Conservation (phyloP, 805 yeast genomes). For the Wickerhamiella spandovensis region DNA sequence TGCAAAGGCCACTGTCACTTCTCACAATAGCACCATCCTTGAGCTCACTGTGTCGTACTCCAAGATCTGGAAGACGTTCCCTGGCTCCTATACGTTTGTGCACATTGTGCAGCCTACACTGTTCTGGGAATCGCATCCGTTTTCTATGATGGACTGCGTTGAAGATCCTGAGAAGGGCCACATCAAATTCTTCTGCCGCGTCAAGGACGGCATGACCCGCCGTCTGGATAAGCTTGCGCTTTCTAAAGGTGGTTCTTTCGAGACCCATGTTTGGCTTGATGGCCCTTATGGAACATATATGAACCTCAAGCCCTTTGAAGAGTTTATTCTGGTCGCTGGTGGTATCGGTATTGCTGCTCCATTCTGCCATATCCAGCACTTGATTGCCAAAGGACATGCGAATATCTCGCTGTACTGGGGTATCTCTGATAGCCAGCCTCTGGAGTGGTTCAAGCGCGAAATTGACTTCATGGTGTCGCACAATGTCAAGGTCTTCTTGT, state of each 20-base stretch:
- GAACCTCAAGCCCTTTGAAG: conserved; percentile 28
- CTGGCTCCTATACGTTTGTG: conserved; percentile 46
- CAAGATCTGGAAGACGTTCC: conserved; percentile 32
- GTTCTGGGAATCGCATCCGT: conserved; percentile 63
- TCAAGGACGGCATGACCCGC: conserved; percentile 43
- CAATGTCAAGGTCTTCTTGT: conserved; percentile 6
- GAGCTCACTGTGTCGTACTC: conserved; percentile 28
- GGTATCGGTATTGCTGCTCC: conserved; percentile 52
- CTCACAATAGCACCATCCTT: conserved; percentile 7
- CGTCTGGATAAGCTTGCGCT: conserved; percentile 26
- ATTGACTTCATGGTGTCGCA: conserved; percentile 21
- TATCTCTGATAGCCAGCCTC: conserved; percentile 37
- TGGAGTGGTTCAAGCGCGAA: conserved; percentile 37
- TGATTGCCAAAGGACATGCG: conserved; percentile 18
- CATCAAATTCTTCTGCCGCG: conserved; percentile 14
- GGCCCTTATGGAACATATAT: conserved; percentile 47
- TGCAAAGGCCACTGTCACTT: conserved; percentile 14
- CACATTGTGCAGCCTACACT: conserved; percentile 26
- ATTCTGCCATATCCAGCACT: conserved; percentile 31
- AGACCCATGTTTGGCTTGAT: conserved; percentile 33
- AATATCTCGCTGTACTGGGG: conserved; percentile 45
- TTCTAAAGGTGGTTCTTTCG: conserved; percentile 20
- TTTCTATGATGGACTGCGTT: conserved; percentile 28
- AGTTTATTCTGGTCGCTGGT: conserved; percentile 36
- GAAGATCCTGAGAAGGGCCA: conserved; percentile 8